Conservation (phyloP, 2,329 filamentous ascomycete genomes). For the Sporothrix pallida region DNA sequence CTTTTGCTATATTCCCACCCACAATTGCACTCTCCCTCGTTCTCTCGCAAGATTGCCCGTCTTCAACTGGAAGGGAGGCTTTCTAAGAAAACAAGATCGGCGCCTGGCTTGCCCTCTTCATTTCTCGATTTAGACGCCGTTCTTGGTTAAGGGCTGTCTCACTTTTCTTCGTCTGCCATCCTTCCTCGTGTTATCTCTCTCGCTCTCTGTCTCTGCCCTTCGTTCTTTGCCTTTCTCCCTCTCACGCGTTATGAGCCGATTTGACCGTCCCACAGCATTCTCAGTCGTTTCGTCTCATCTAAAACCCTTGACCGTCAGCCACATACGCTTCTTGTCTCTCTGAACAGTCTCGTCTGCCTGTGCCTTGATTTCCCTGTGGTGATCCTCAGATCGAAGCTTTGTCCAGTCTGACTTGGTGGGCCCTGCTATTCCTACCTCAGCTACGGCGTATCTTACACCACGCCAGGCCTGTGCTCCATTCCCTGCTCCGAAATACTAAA, state of each 20-base stretch:
- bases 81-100: neutral
- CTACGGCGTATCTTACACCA: neutral
- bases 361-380: constrained; percentile 9
- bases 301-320: neutral
- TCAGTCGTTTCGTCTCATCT: constrained; percentile 9
- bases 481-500: constrained; percentile 15
- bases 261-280: neutral
- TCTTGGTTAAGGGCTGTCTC: constrained; percentile 10
- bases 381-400: constrained; percentile 18
- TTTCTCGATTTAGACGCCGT: neutral
- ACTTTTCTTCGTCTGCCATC: constrained; percentile 5
- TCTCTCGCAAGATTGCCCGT: neutral
- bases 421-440: constrained; percentile 14
- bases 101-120: neutral
- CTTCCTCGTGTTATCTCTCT: constrained; percentile 11
- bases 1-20: neutral
- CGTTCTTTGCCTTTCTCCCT: neutral
- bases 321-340: neutral
- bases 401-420: constrained; percentile 29
- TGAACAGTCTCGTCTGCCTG: neutral
- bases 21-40: neutral
- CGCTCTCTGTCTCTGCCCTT: constrained; percentile 1
- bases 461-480: constrained; percentile 22
- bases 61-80: constrained; percentile 10
- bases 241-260: constrained; percentile 7